Evolutionary conservation across 331 rosid genomes (phyloP), one percentile per base, ranked within the genome.

Genomic region (Dryas integrifolia): DNA sequence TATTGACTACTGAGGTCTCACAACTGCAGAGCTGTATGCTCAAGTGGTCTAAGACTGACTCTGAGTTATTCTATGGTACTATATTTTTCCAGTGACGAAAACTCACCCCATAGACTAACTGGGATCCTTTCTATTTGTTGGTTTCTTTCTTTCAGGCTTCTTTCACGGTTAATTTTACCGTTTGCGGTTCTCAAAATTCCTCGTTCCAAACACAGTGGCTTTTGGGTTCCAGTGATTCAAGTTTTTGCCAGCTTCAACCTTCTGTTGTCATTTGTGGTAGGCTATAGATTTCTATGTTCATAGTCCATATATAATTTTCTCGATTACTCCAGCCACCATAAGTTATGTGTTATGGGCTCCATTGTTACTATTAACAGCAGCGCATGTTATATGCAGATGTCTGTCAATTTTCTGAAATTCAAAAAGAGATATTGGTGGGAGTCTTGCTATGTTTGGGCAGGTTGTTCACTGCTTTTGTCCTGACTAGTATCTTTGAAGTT

Each of bases 391-490:
- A 24, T 77, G 74, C 83, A 95, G 99, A 70, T 89, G 77, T 83
- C 89, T 24, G 4, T 77, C 68, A 86, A 65, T 79, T 80, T 82
- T 65, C 77, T 91, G 74, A 89, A 76, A 82, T 77, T 87, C 76
- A 73, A 81, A 68, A 82, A 73, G 86, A 83, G 86, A 67, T 71
- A 87, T 76, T 82, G 96, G 96, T 91, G 91, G 96, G 90, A 63
- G 50, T 89, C 97, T 65, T 95, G 99, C 85, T 91, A 91, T 80
- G n/a, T 88, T 15, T 95, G 97, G 99, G 89, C 89, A 79, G 99
- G 99, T 95, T 76, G 73, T 39, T 70, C 73, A 68, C 80, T 60
- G 66, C 64, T 60, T 72, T 72, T 69, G n/a, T 75, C 64, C 61
- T 84, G 21, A 24, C 43, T 44, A 30, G 30, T 38, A 39, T 21